These are phyloP conservation scores for Blastobotrys americana DNA, from an alignment of 805 yeast species.

Conservation along the genomic window DNA sequence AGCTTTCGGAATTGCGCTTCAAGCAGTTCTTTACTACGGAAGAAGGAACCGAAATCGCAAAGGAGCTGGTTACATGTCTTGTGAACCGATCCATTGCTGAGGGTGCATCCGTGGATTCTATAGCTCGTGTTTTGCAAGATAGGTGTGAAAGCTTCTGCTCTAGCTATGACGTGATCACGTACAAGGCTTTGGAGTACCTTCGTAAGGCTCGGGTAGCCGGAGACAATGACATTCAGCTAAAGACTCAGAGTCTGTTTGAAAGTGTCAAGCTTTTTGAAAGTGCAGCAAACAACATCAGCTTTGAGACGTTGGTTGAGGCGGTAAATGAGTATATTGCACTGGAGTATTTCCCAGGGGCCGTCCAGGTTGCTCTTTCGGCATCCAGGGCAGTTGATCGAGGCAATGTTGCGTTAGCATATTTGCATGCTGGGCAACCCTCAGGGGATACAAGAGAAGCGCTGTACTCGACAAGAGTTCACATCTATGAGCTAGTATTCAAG, in stretches of 20 bases:
- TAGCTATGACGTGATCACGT: slow-evolving; percentile 84
- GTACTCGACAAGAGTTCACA: slow-evolving; percentile 46
- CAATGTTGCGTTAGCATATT: slow-evolving; percentile 50
- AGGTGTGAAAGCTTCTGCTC: slow-evolving; percentile 94
- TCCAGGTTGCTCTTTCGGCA: slow-evolving; percentile 69
- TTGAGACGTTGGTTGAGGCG: slow-evolving; percentile 77
- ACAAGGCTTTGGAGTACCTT: slow-evolving; percentile 87
- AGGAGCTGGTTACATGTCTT: slow-evolving; percentile 81
- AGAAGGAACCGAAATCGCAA: slow-evolving; percentile 56
- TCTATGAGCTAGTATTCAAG: slow-evolving; percentile 69
- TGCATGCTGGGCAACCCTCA: slow-evolving; percentile 43
- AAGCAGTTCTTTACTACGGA: slow-evolving; percentile 71
- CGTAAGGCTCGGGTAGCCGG: slow-evolving; percentile 78
- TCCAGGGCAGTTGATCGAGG: slow-evolving; percentile 63
- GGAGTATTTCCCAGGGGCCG: slow-evolving; percentile 77
- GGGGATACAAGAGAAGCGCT: slow-evolving; percentile 46
- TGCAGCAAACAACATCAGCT: slow-evolving; percentile 67
- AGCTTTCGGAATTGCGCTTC: slow-evolving; percentile 59
- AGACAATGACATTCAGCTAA: slow-evolving; percentile 56
- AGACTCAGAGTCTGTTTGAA: slow-evolving; percentile 56
- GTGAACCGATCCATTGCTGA: slow-evolving; percentile 81
- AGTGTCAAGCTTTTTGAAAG: slow-evolving; percentile 72
- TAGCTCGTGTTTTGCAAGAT: slow-evolving; percentile 81
- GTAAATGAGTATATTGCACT: slow-evolving; percentile 69
- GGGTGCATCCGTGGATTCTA: slow-evolving; percentile 89